These are phyloP conservation scores for Ceratobasidium sp. DNA, from an alignment of 1,284 basidiomycete species.

Conservation along the genomic window DNA sequence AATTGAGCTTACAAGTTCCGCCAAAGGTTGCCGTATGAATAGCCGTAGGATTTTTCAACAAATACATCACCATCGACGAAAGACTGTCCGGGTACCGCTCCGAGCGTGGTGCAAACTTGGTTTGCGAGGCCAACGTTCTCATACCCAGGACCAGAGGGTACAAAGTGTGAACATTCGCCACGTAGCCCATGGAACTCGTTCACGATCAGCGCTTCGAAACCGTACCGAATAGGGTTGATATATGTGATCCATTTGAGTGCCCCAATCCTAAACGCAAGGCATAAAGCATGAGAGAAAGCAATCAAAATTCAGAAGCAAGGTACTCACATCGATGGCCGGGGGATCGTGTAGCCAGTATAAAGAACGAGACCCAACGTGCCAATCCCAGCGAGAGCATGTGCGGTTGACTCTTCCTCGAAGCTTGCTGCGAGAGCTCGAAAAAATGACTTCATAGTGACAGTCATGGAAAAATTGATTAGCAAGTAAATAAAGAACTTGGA, in stretches of 20 bases:
- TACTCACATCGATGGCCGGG: conserved; percentile 50
- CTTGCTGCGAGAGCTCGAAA: conserved; percentile 54
- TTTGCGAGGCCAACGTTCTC: conserved; percentile 59
- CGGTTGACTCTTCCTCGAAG: conserved; percentile 1
- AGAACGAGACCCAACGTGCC: conserved; percentile 48
- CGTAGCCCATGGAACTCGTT: conserved; percentile 64
- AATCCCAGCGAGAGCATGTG: not conserved
- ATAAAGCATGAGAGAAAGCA: too few relatives aligned
- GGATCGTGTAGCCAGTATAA: conserved; percentile 75
- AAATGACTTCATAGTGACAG: conserved; percentile 65
- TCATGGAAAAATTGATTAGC: conserved; percentile 61
- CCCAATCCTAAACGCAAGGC: not conserved
- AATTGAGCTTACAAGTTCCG: conserved; percentile 55
- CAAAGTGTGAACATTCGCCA: conserved; percentile 53
- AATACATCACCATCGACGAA: conserved; percentile 63
- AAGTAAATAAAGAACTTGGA: conserved; percentile 11
- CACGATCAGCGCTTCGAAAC: conserved; percentile 60
- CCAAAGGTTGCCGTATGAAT: conserved; percentile 71
- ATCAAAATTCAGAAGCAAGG: not conserved
- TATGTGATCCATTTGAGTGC: conserved; percentile 42
- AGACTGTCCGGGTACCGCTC: conserved; percentile 57
- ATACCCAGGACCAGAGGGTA: conserved; percentile 62
- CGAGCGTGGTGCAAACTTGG: conserved; percentile 69
- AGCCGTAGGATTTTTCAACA: conserved; percentile 66
- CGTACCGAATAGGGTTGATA: conserved; percentile 56